Conservation (phyloP, 495 filamentous ascomycete genomes). For the Neurospora tetrasperma region DNA sequence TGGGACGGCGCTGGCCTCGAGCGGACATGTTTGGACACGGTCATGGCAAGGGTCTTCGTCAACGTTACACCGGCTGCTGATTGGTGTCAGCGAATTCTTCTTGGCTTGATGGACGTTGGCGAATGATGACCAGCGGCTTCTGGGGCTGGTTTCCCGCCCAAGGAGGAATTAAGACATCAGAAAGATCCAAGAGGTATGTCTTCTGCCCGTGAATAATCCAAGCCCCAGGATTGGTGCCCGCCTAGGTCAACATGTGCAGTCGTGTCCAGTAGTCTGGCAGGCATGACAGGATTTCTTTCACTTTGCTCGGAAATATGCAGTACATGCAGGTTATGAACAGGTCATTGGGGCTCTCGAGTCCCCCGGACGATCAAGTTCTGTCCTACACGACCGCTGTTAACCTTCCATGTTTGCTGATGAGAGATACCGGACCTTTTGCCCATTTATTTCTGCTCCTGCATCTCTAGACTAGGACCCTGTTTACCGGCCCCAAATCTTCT, state of each 20-base stretch:
- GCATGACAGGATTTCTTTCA: not conserved
- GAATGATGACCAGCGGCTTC: not conserved
- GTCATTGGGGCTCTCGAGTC: not conserved
- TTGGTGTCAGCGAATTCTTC: not conserved
- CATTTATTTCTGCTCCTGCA: not conserved
- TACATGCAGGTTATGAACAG: not conserved
- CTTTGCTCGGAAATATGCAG: not conserved
- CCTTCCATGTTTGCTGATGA: not conserved
- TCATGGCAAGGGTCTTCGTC: not conserved
- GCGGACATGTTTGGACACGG: not conserved
- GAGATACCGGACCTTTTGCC: not conserved
- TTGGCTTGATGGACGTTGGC: not conserved
- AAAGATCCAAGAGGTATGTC: not conserved
- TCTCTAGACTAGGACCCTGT: not conserved
- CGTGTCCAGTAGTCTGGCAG: not conserved
- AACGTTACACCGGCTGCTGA: not conserved
- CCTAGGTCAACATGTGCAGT: not conserved
- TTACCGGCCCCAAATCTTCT: no score
- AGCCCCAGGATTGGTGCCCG: not conserved
- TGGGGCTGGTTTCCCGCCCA: not conserved
- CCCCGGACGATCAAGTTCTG: not conserved
- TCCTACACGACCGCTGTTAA: not conserved
- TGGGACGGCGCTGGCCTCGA: not conserved
- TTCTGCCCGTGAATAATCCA: not conserved
- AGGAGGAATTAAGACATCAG: not conserved